phyloP scores from a whole-genome alignment of 129 eudicot species.

The Saposhnikovia divaricata region DNA sequence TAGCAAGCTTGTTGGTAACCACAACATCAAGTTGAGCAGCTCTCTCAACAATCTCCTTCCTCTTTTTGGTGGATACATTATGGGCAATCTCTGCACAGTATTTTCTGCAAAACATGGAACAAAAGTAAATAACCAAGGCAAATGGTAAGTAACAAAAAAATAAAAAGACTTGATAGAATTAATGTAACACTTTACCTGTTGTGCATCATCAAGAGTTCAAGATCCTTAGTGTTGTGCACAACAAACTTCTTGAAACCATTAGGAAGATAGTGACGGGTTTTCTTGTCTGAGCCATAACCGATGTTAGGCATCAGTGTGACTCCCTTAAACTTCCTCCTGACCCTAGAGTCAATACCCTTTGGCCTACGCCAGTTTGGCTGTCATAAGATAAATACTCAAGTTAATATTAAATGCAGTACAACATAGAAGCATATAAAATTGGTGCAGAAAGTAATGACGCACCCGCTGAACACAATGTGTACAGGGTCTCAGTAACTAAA shows the following conservation, averaged over 20 bases:
- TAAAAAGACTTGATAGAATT: background rate
- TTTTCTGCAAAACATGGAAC: conserved; percentile 18
- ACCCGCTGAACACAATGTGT: background rate
- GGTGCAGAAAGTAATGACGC: no score
- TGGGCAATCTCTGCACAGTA: conserved; percentile 58
- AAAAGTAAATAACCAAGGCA: background rate
- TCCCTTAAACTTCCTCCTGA: conserved; percentile 41
- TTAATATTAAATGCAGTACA: background rate
- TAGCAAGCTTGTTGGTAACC: conserved; percentile 62
- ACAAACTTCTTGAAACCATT: conserved; percentile 47
- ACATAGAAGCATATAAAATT: background rate
- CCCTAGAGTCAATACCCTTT: conserved; percentile 37
- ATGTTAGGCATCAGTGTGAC: conserved; percentile 40
- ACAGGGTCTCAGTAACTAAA: background rate
- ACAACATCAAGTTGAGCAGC: conserved; percentile 55
- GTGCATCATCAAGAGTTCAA: conserved; percentile 50
- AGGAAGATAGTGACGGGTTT: conserved; percentile 39
- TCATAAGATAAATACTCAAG: background rate
- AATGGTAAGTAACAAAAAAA: background rate
- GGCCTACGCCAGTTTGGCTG: conserved; percentile 47
- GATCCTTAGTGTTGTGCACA: conserved; percentile 40
- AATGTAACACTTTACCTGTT: conserved; percentile 19
- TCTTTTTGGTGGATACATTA: conserved; percentile 46
- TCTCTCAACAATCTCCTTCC: conserved; percentile 51
- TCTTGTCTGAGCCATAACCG: conserved; percentile 40